Base-by-base conservation (phyloP, 352 stramenopile genomes). In the Blastocystis sp. region DNA sequence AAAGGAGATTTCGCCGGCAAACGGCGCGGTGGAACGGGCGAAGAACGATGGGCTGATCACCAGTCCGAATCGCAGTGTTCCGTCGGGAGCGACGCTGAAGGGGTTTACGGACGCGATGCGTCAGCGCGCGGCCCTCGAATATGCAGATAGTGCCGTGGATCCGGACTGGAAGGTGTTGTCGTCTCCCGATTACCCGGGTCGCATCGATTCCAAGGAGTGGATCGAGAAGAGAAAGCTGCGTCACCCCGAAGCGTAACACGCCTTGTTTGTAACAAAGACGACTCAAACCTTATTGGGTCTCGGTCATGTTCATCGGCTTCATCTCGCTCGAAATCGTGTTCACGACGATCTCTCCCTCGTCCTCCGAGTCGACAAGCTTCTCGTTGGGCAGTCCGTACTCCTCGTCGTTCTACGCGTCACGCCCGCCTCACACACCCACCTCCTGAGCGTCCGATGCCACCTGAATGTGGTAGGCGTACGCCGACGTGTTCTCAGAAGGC, bases 181-280 rank as follows among this genome's bases (percentile, higher is more conserved):
- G 2, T 89, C 79, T 13, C 79, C 79, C 12, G 45, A 89, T 74
- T 89, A 89, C 66, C 79, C 79, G n/a, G 79, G 79, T 21, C 37
- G 79, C 37, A 62, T 89, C n/a, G 79, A 89, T 31, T 29, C 63
- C 12, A 89, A 89, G 33, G 63, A 89, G 39, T 89, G 79, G 79
- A 89, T 80, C 41, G 79, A 89, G 41, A 80, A 80, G 50, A 89
- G 79, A 89, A 77, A 89, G 45, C 50, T 89, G 26, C 79, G 79
- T 85, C 74, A 85, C 29, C 51, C 51, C 61, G n/a, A 69, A 16
- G 12, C 66, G n/a, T 24, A 39, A 51, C 41, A 59, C 3, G 51
- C 45, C 29, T 37, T 33, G 1, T 51, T 1, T 65, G 21, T 9
- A 85, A 85, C 74, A 85, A 85, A 85, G 51, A 85, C 4, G 16